These are phyloP conservation scores for Pelargonium cotyledonis DNA, from an alignment of 441 rosid genomes.

Conservation along the genomic window DNA sequence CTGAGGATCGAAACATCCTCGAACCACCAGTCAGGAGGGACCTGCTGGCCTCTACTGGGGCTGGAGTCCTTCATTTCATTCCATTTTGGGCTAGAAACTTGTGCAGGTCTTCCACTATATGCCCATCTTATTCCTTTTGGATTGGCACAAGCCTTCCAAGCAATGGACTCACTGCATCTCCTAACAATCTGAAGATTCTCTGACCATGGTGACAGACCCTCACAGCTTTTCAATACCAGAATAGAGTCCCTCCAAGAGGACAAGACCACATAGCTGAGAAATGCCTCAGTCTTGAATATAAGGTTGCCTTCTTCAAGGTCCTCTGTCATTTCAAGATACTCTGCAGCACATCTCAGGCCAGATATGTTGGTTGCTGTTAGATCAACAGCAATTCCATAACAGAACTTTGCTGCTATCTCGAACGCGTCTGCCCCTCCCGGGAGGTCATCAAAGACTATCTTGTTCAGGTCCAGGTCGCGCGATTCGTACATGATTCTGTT, in stretches of 20 bases:
- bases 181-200: slow-evolving; percentile 90
- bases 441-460: slow-evolving; percentile 56
- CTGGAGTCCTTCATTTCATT: slow-evolving; percentile 69
- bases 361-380: slow-evolving; percentile 85
- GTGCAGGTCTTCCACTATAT: slow-evolving; percentile 63
- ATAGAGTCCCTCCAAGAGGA: slow-evolving; percentile 97
- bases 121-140: slow-evolving; percentile 94
- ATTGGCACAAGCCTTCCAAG: slow-evolving; percentile 96
- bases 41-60: slow-evolving; percentile 61
- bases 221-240: slow-evolving; percentile 73
- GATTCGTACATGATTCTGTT: slow-evolving; percentile 78
- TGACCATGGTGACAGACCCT: slow-evolving; percentile 91
- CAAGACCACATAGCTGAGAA: slow-evolving; percentile 85
- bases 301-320: slow-evolving; percentile 96
- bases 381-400: slow-evolving; percentile 88
- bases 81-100: slow-evolving; percentile 80
- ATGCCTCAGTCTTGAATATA: slow-evolving; percentile 93
- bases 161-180: slow-evolving; percentile 89
- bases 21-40: slow-evolving; percentile 98
- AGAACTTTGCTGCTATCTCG: slow-evolving; percentile 87
- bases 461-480: slow-evolving; percentile 46
- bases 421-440: slow-evolving; percentile 89
- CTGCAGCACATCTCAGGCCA: slow-evolving; percentile 79
- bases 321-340: slow-evolving; percentile 98
- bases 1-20: slow-evolving; percentile 88